Evolutionary conservation across 257 asterid species (phyloP), one percentile per base, ranked within the genome.

Genomic region (Solanum virginianum): DNA sequence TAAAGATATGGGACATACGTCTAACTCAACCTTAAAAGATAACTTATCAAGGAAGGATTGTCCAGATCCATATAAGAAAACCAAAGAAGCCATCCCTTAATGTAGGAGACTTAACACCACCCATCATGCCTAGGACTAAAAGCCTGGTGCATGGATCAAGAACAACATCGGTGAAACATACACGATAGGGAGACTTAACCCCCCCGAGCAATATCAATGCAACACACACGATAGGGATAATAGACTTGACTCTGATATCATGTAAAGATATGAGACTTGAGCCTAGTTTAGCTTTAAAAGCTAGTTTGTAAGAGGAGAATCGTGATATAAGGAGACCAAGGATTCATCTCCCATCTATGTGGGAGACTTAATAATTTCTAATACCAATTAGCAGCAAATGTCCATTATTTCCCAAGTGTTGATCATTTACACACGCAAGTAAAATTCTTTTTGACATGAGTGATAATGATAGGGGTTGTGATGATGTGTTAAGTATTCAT

Each of bases 1-100:
- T 57, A 57, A 57, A 57, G 65, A 57, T 57, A 57, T 18, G 26
- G 8, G 6, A 57, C 26, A 0, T 3, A 12, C 0, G 65, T 57
- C 13, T 57, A 57, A 57, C 12, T 57, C 2, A 57, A 57, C 13
- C 13, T 20, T 13, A 57, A 8, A 57, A 57, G 0, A 18, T 57
- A 57, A 1, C 0, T 0, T 18, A 2, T 57, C 3, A 0, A 0
- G 1, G 0, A 0, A 57, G 20, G 65, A 57, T 20, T 20, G 13
- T 57, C 20, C 24, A 18, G 9, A 26, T 18, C 20, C 13, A 1
- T 57, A 57, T 57, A 57, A 20, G 12, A 12, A 57, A 0, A 57
- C 10, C 13, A 18, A 57, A 18, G 18, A 4, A 56, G 24, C 20
- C 24, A 56, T 56, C 9, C 6, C 65, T 24, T 5, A 6, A 57